Conservation (phyloP, 148 eudicot genomes). For the Polygonum maritimum region DNA sequence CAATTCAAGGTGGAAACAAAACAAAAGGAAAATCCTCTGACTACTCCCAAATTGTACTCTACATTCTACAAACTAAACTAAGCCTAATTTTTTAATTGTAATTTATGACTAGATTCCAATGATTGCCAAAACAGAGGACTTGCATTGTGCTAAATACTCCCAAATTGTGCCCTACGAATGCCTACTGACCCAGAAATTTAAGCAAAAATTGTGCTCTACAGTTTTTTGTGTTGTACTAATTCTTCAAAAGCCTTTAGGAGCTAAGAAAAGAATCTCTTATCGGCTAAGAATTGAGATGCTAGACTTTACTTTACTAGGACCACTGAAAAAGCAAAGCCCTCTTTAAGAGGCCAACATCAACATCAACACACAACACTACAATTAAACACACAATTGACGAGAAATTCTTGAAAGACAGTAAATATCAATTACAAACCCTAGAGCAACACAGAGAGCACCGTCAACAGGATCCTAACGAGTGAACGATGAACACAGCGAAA, state of each 20-base stretch:
- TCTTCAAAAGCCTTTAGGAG: not conserved
- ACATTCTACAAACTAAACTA: not conserved
- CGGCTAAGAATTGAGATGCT: not conserved
- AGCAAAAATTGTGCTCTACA: not conserved
- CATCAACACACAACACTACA: not conserved
- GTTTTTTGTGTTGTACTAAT: not conserved
- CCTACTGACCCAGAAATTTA: not conserved
- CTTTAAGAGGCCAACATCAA: not conserved
- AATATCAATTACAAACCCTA: not conserved
- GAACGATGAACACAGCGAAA: not conserved
- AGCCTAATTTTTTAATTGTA: not conserved
- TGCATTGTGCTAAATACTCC: not conserved
- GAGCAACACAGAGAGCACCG: not conserved
- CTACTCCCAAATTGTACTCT: not conserved
- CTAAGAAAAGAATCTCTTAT: not conserved
- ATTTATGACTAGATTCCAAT: not conserved
- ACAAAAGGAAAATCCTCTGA: not conserved
- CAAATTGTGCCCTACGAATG: not conserved
- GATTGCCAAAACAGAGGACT: not conserved
- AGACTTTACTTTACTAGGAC: not conserved
- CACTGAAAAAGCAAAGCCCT: not conserved
- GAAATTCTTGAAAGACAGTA: not conserved
- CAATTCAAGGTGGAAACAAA: not conserved
- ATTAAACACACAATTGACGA: not conserved
- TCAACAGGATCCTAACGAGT: not conserved